These are phyloP conservation scores for Aegilops sharonensis DNA, from an alignment of 176 grass and related monocot genomes.

Conservation along the genomic window DNA sequence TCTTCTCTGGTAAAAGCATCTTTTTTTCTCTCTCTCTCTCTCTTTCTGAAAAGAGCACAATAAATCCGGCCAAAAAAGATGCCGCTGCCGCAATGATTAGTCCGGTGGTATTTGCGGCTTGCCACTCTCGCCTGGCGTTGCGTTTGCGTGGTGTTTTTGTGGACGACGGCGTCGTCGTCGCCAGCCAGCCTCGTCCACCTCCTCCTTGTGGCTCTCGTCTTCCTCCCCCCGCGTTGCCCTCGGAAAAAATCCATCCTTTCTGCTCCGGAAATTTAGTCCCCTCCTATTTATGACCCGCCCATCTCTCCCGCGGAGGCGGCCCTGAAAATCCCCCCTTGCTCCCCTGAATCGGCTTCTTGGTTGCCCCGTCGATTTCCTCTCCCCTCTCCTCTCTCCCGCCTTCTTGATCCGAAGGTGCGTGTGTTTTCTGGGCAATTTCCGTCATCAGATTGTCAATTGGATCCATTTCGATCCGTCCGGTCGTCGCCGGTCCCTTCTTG, in stretches of 20 bases:
- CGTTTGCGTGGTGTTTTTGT: conserved; percentile 53
- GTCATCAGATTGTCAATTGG: too few relatives aligned
- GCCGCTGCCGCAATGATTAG: conserved; percentile 45
- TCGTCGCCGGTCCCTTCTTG: not conserved
- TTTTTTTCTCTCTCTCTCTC: not conserved
- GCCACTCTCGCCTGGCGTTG: conserved; percentile 6
- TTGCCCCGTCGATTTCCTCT: not conserved
- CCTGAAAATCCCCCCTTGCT: not conserved
- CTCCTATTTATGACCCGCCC: conserved; percentile 16
- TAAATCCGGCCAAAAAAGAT: conserved; percentile 28
- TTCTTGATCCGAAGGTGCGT: conserved; percentile 20
- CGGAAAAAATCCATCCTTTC: conserved; percentile 24
- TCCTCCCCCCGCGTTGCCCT: conserved; percentile 10
- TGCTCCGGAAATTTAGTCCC: conserved; percentile 20
- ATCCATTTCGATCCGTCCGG: conserved; percentile 35
- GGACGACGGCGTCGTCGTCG: conserved; percentile 43
- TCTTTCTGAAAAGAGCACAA: not conserved
- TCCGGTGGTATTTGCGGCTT: not conserved
- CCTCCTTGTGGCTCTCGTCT: conserved; percentile 50
- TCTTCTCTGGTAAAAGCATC: not conserved
- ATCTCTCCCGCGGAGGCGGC: not conserved
- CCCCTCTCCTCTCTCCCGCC: not conserved
- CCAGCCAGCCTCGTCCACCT: conserved; percentile 20
- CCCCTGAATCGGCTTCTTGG: not conserved
- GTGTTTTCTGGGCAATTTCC: not conserved